Conservation (phyloP, 768 basidiomycete genomes). For the Collybia sordida region DNA sequence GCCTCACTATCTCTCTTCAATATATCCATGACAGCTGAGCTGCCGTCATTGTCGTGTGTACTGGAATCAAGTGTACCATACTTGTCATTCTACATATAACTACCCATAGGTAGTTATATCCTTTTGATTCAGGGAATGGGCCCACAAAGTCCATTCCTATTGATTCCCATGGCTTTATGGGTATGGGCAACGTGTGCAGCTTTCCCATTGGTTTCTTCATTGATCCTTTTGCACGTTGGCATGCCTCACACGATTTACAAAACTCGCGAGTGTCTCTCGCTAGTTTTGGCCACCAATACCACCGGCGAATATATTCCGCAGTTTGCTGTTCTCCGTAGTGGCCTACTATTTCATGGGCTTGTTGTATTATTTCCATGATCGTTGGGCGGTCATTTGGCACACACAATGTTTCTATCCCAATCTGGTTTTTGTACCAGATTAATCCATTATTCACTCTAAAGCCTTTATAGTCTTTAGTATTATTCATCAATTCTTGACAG, state of each 20-base stretch:
- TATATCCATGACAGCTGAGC: too few relatives aligned
- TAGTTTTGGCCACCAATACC: constrained; percentile 19
- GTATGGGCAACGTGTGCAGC: background rate
- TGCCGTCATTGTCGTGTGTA: too few relatives aligned
- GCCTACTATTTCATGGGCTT: constrained; percentile 29
- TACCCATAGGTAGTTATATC: too few relatives aligned
- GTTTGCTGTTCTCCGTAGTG: constrained; percentile 29
- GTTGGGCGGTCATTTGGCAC: constrained; percentile 13
- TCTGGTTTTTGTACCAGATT: background rate
- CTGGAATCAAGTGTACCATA: too few relatives aligned
- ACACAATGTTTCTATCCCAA: constrained; percentile 15
- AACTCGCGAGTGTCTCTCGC: too few relatives aligned
- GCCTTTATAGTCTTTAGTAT: background rate
- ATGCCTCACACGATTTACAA: background rate
- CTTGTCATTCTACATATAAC: too few relatives aligned
- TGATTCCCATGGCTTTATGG: background rate
- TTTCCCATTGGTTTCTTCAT: background rate
- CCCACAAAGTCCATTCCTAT: too few relatives aligned
- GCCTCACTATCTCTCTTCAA: too few relatives aligned
- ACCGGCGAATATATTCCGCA: constrained; percentile 23
- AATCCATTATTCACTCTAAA: background rate
- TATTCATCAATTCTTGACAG: background rate
- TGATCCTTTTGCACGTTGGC: background rate
- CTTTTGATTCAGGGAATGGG: too few relatives aligned
- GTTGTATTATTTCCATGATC: constrained; percentile 10